Evolutionary conservation across 2,329 filamentous ascomycete species (phyloP).

Genomic region (Neofusicoccum laricinum): DNA sequence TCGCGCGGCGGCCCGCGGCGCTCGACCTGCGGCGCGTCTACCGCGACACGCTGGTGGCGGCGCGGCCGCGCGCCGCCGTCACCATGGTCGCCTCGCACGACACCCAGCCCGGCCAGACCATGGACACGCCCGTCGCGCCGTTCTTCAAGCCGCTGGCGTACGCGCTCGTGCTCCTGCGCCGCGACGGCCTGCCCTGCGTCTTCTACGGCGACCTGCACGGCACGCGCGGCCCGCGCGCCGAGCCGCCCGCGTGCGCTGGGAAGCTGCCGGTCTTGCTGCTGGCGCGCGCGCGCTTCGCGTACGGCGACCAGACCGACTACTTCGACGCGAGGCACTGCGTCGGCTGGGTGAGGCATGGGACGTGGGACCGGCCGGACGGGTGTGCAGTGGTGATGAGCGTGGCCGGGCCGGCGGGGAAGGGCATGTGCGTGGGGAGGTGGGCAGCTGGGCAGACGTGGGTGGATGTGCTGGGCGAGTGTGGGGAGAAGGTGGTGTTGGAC

Average conservation of each 20-base stretch:
- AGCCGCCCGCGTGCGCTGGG: slow-evolving; percentile 52
- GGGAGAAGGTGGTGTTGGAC: slow-evolving; percentile 58
- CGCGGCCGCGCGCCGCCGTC: slow-evolving; percentile 55
- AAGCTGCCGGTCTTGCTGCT: slow-evolving; percentile 60
- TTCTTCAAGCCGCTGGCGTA: slow-evolving; percentile 73
- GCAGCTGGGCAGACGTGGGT: slow-evolving; percentile 63
- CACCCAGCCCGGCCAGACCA: slow-evolving; percentile 62
- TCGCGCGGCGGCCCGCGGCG: slow-evolving; percentile 36
- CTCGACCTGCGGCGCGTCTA: slow-evolving; percentile 62
- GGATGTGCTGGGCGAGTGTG: slow-evolving; percentile 56
- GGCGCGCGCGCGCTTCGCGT: slow-evolving; percentile 63
- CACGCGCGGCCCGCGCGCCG: slow-evolving; percentile 52
- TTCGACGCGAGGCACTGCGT: slow-evolving; percentile 60
- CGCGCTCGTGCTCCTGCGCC: slow-evolving; percentile 65
- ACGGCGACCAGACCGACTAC: slow-evolving; percentile 64
- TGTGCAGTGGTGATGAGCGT: slow-evolving; percentile 54
- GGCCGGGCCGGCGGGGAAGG: slow-evolving; percentile 48
- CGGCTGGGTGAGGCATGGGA: slow-evolving; percentile 57
- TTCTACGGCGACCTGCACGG: slow-evolving; percentile 72
- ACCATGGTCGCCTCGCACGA: slow-evolving; percentile 73
- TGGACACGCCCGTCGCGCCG: slow-evolving; percentile 60
- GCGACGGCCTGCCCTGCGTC: slow-evolving; percentile 62
- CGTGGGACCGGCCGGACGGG: slow-evolving; percentile 32
- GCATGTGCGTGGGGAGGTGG: slow-evolving; percentile 60
- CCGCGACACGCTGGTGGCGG: slow-evolving; percentile 56